Evolutionary conservation across 352 stramenopile species (phyloP).

Genomic region (Phytophthora niederhauseri): DNA sequence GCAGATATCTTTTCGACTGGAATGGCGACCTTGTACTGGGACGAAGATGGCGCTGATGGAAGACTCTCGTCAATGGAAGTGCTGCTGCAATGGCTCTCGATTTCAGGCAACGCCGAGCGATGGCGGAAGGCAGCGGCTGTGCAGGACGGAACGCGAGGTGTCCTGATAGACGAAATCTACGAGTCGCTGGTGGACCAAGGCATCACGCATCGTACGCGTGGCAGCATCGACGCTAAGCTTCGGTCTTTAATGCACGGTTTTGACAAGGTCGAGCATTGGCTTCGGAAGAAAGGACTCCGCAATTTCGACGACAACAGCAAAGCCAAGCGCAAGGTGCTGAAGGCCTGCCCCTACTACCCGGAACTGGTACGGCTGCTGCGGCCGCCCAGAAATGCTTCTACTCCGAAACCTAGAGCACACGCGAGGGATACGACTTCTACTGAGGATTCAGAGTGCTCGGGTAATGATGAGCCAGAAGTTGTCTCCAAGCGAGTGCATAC

Average conservation of each 20-base stretch:
- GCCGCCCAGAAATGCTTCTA: neutral
- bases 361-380: constrained; percentile 17
- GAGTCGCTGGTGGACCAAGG: neutral
- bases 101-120: constrained; percentile 22
- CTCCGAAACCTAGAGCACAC: neutral
- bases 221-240: constrained; percentile 14
- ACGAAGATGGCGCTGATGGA: constrained; percentile 15
- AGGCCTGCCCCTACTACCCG: constrained; percentile 30
- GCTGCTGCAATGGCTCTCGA: constrained; percentile 31
- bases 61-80: constrained; percentile 21
- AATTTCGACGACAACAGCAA: constrained; percentile 17
- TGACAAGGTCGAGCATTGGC: constrained; percentile 29
- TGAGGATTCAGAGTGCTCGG: neutral
- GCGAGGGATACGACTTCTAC: neutral
- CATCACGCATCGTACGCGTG: constrained; percentile 12
- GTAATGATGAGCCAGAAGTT: neutral
- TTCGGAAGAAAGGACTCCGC: constrained; percentile 26
- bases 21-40: constrained; percentile 19
- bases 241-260: constrained; percentile 16
- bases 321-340: constrained; percentile 30
- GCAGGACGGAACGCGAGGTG: neutral
- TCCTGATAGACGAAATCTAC: constrained; percentile 13
- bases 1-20: constrained; percentile 16
- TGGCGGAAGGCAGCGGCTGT: constrained; percentile 14
- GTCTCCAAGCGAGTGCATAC: neutral